Percentiles rank a stretch among this genome's conserved stretches.
phyloP scores from a whole-genome alignment of 805 yeast genomes.

The Candida incommunis region DNA sequence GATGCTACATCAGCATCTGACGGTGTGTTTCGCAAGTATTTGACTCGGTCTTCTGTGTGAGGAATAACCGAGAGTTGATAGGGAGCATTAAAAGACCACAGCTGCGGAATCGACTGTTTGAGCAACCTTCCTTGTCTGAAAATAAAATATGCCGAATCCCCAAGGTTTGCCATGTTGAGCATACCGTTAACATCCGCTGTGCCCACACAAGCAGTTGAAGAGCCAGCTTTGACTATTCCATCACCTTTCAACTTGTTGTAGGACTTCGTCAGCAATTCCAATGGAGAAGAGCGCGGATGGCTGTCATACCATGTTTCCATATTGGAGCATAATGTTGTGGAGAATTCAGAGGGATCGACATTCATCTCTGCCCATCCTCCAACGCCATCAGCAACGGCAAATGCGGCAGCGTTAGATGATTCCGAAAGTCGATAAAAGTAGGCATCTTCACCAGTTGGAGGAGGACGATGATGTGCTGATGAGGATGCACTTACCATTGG shows the following conservation, averaged over 20 bases:
- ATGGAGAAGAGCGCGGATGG: constrained; percentile 24
- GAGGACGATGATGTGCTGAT: neutral
- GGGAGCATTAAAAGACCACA: constrained; percentile 85
- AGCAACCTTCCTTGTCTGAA: constrained; percentile 53
- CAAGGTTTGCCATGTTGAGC: constrained; percentile 63
- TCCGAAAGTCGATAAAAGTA: neutral
- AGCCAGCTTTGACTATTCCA: constrained; percentile 69
- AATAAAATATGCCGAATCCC: constrained; percentile 91
- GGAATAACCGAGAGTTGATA: constrained; percentile 84
- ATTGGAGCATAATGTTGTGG: constrained; percentile 58
- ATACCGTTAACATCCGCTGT: constrained; percentile 36
- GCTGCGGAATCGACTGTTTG: constrained; percentile 59
- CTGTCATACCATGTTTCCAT: constrained; percentile 30
- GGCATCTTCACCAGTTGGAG: constrained; percentile 1
- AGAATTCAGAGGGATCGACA: constrained; percentile 75
- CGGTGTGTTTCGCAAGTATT: constrained; percentile 27
- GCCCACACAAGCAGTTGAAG: constrained; percentile 87
- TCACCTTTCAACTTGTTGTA: constrained; percentile 38
- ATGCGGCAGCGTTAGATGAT: constrained; percentile 10
- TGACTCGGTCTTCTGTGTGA: constrained; percentile 28
- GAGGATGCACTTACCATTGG: neutral
- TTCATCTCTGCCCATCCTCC: constrained; percentile 97
- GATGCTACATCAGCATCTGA: constrained; percentile 48
- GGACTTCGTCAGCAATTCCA: constrained; percentile 38
- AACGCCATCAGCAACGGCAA: constrained; percentile 67